Evolutionary conservation across 2,329 filamentous ascomycete species (phyloP).

Genomic region (Periconia sp.): DNA sequence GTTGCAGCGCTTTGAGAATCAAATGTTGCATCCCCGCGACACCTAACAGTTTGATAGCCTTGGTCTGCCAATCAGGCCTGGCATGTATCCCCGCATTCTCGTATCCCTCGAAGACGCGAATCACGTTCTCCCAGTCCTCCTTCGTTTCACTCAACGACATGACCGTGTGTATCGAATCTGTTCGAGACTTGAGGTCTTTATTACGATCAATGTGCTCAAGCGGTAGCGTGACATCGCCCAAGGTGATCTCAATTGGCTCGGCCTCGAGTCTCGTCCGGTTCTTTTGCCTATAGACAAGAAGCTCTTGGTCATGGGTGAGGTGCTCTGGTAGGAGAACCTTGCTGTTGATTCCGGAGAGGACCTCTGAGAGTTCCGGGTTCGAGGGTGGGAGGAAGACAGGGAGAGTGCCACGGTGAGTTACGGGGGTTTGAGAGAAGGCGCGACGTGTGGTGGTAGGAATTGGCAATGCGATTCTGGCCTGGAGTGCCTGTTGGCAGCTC

Average conservation of each 20-base stretch:
- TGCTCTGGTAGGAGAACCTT: constrained; percentile 49
- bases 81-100: constrained; percentile 25
- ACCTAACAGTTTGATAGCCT: constrained; percentile 23
- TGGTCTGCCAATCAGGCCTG: constrained; percentile 12
- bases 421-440: constrained; percentile 30
- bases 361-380: constrained; percentile 42
- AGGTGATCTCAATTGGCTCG: constrained; percentile 45
- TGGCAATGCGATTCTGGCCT: constrained; percentile 10
- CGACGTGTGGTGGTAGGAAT: constrained; percentile 26
- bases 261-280: constrained; percentile 45
- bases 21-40: constrained; percentile 26
- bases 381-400: constrained; percentile 47
- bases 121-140: constrained; percentile 40
- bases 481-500: constrained; percentile 29
- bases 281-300: constrained; percentile 46
- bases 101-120: constrained; percentile 34
- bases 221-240: constrained; percentile 42
- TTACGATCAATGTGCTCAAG: constrained; percentile 36
- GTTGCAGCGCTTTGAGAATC: constrained; percentile 32
- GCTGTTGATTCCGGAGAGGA: constrained; percentile 45
- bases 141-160: constrained; percentile 20
- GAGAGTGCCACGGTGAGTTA: constrained; percentile 34
- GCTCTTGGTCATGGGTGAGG: constrained; percentile 44
- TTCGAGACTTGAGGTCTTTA: constrained; percentile 19
- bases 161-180: constrained; percentile 14